These are phyloP conservation scores for Cladosporium sp. DNA, from an alignment of 2,329 filamentous ascomycete genomes.

Conservation along the genomic window DNA sequence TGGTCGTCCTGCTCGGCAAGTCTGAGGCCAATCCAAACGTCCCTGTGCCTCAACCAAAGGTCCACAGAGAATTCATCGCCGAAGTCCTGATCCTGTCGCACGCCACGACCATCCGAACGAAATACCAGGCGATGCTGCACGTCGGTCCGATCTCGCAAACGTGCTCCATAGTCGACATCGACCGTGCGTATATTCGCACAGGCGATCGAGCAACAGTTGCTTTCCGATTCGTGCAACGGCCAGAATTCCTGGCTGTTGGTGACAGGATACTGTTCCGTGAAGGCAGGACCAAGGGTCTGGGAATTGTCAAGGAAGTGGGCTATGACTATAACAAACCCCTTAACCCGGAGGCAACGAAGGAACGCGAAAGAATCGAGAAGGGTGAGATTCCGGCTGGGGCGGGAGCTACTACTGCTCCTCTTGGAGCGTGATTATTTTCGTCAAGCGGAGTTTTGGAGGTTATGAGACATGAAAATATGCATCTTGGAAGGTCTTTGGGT, in stretches of 20 bases:
- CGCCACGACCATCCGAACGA: conserved; percentile 92
- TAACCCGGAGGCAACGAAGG: conserved; percentile 33
- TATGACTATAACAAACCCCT: conserved; percentile 65
- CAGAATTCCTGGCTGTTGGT: conserved; percentile 84
- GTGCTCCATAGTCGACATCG: conserved; percentile 94
- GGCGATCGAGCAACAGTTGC: conserved; percentile 92
- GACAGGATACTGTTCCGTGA: conserved; percentile 91
- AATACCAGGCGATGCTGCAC: conserved; percentile 97
- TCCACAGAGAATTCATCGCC: conserved; percentile 52
- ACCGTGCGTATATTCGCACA: conserved; percentile 89
- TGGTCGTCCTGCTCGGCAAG: conserved; percentile 84
- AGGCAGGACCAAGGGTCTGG: conserved; percentile 88
- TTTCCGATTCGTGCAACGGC: conserved; percentile 89
- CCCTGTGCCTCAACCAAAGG: conserved; percentile 44
- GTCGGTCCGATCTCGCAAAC: conserved; percentile 94
- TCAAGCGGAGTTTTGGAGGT: background rate
- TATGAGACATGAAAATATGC: background rate
- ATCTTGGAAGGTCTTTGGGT: background rate
- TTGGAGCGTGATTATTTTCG: conserved; percentile 1
- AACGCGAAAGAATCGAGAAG: conserved; percentile 14
- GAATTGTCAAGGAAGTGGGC: conserved; percentile 86
- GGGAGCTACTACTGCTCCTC: conserved; percentile 6
- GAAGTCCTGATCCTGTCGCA: conserved; percentile 92
- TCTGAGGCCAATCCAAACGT: conserved; percentile 55
- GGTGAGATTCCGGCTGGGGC: conserved; percentile 9